A percentile compares a stretch with the other conserved stretches of the same genome.
Conservation (phyloP, 257 asterid species). For the Capsicum pubescens region DNA sequence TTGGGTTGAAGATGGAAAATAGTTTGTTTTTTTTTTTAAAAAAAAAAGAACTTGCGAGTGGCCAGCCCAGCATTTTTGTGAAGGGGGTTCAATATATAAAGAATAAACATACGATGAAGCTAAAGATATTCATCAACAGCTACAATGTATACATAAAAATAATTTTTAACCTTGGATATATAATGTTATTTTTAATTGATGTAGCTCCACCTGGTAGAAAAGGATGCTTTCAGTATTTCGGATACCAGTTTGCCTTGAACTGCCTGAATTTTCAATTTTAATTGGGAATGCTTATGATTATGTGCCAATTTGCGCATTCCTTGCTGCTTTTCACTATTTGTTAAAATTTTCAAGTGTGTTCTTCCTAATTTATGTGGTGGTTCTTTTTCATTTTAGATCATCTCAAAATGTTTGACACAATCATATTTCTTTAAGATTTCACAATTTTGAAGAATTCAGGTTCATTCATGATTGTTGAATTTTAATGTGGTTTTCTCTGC, state of each 20-base stretch:
- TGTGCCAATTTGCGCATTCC: neutral
- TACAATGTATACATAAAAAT: too few relatives aligned
- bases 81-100: too few relatives aligned
- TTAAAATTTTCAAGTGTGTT: neutral
- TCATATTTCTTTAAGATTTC: neutral
- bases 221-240: neutral
- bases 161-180: too few relatives aligned
- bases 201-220: neutral
- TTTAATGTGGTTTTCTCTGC: neutral
- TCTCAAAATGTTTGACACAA: neutral
- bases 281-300: neutral
- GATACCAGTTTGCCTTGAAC: neutral
- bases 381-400: neutral
- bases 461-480: neutral
- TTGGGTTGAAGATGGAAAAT: too few relatives aligned
- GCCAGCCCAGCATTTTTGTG: too few relatives aligned
- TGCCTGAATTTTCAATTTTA: neutral
- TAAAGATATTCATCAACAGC: too few relatives aligned
- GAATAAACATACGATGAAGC: too few relatives aligned
- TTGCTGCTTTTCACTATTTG: neutral
- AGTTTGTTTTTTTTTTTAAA: too few relatives aligned
- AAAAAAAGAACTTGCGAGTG: too few relatives aligned
- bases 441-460: neutral
- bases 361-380: neutral
- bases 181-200: too few relatives aligned